These are phyloP conservation scores for Apiotrichum veenhuisii DNA, from an alignment of 1,284 basidiomycete genomes.

Conservation along the genomic window DNA sequence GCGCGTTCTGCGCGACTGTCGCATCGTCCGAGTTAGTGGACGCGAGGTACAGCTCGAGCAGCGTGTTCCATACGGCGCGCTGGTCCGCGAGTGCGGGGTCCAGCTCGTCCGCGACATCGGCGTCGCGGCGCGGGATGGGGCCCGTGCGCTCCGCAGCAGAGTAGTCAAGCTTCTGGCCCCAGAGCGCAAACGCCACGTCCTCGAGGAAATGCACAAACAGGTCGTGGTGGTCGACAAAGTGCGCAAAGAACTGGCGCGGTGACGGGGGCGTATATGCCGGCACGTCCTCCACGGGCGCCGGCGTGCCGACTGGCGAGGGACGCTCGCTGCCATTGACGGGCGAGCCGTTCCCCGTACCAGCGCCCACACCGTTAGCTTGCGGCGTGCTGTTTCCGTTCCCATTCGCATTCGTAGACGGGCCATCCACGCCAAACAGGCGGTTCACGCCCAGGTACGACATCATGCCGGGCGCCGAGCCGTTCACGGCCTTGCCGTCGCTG, in stretches of 20 bases:
- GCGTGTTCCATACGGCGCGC: slow-evolving; percentile 88
- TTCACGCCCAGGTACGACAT: slow-evolving; percentile 73
- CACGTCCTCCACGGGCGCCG: slow-evolving; percentile 7
- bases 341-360: background rate
- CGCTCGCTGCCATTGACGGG: background rate
- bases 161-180: slow-evolving; percentile 68
- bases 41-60: slow-evolving; percentile 87
- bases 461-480: slow-evolving; percentile 58
- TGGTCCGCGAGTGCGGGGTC: slow-evolving; percentile 65
- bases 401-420: background rate
- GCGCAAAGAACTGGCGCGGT: slow-evolving; percentile 83
- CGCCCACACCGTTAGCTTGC: background rate
- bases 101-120: slow-evolving; percentile 46
- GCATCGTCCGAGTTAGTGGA: slow-evolving; percentile 48
- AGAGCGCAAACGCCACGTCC: slow-evolving; percentile 72
- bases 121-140: slow-evolving; percentile 8
- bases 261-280: slow-evolving; percentile 62
- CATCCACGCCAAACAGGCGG: slow-evolving; percentile 42
- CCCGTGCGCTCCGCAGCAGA: background rate
- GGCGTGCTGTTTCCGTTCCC: background rate
- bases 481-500: slow-evolving; percentile 30
- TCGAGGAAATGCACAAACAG: slow-evolving; percentile 87
- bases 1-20: slow-evolving; percentile 17
- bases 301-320: slow-evolving; percentile 6
- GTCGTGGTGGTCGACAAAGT: slow-evolving; percentile 84